Base-by-base conservation (phyloP, 2,329 filamentous ascomycete species). In the Nannizziopsis arthrosporioides region DNA sequence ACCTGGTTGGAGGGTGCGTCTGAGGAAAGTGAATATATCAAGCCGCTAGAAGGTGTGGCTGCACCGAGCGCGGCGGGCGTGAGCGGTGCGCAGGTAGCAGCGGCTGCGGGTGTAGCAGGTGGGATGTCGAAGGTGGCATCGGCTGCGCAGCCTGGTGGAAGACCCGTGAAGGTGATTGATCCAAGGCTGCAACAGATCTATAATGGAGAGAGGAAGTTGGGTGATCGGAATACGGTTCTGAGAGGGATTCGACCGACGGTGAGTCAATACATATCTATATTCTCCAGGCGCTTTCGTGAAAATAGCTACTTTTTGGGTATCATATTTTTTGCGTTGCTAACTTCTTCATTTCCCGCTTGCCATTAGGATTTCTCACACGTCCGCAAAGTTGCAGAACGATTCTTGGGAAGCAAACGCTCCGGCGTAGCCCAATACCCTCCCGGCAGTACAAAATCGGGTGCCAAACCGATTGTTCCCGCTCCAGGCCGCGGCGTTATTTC, bases 1-100 rank as follows among this genome's bases (percentile, higher is more conserved):
- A 89, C 87, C 14, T 98, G 88, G 86, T 73, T 98, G 47, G 86
- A 90, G 61, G 89, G 90, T 35, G 86, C 87, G 42, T 85, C 84
- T 44, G 85, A 89, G 61, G 86, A 93, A 61, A 90, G 84, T 65
- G 90, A 96, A 64, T 92, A 89, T 63, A 94, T 98, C 68, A 88
- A 85, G 66, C 82, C 86, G 7, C 66, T 93, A 44, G 83, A 83
- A 19, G 81, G 81, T 17, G 84, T 82, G 51, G 61, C 54, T 30
- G 62, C 60, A 50, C 55, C 57, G 22, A 27, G 22, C 7, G 22
- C 22, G 4, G 22, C 22, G 22, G 22, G 22, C 7, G 22, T 27
- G 22, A 27, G 22, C 30, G 68, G 64, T 31, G 62, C 63, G 10
- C 66, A 68, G 42, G 71, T 69, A 14, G 66, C 69, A 34, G 62